These are phyloP conservation scores for Leishmania lainsoni DNA, from an alignment of 208 protist genomes.

Conservation along the genomic window DNA sequence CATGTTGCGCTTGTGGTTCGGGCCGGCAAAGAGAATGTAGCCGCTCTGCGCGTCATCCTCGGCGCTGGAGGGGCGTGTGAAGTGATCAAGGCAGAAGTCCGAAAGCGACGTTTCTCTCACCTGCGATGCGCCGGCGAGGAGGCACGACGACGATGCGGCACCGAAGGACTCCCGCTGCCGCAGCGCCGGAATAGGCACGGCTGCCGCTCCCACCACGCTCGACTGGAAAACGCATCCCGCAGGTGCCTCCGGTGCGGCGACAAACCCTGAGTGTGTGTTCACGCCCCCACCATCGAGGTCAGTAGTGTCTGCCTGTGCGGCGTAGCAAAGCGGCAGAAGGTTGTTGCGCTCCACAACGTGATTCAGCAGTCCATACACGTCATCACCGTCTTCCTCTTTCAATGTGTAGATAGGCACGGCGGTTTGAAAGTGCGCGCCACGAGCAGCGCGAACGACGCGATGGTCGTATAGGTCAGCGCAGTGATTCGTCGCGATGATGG, in stretches of 20 bases:
- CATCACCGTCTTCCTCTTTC: slow-evolving; percentile 86
- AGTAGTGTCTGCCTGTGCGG: slow-evolving; percentile 44
- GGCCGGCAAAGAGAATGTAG: slow-evolving; percentile 82
- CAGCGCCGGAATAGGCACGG: slow-evolving; percentile 29
- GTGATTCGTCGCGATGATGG: slow-evolving; percentile 85
- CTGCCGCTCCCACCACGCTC: slow-evolving; percentile 43
- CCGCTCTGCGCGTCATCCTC: slow-evolving; percentile 35
- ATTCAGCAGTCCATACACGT: slow-evolving; percentile 88
- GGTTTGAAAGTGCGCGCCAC: slow-evolving; percentile 87
- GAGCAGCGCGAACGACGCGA: slow-evolving; percentile 81
- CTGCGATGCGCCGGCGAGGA: not conserved
- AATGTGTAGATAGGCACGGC: slow-evolving; percentile 84
- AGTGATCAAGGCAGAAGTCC: slow-evolving; percentile 66
- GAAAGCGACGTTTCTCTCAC: slow-evolving; percentile 21
- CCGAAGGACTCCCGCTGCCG: slow-evolving; percentile 18
- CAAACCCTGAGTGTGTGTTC: not conserved
- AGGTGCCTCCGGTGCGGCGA: too few relatives aligned
- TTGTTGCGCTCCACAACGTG: slow-evolving; percentile 82
- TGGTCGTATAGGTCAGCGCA: slow-evolving; percentile 91
- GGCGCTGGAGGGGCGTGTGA: slow-evolving; percentile 25
- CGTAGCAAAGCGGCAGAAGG: slow-evolving; percentile 72
- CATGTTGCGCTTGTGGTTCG: slow-evolving; percentile 86
- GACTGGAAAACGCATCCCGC: slow-evolving; percentile 24
- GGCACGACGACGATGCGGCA: slow-evolving; percentile 13
- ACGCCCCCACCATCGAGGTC: slow-evolving; percentile 5